Base-by-base conservation (phyloP, 2,329 filamentous ascomycete genomes). In the Capronia epimyces region DNA sequence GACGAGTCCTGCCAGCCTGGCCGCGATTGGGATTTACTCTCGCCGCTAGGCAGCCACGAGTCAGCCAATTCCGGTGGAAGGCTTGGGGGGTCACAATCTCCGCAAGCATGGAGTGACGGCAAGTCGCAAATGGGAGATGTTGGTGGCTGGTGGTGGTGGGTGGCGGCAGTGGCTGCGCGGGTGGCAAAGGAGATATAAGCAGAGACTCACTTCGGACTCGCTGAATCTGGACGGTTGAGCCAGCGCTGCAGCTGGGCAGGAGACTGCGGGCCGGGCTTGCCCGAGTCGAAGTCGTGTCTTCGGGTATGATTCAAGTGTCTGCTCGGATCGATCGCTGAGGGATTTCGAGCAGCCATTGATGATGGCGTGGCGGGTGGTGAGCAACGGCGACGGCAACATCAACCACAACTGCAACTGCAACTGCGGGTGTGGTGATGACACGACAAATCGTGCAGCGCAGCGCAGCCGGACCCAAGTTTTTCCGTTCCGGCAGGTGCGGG, bases 21-120 rank as follows among this genome's bases (percentile, higher is more conserved):
- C 39, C 24, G 42, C 20, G 36, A 27, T 15, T 47, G 45, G 15
- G 12, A 3, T 18, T 24, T 40, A 9, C 24, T 27, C 7, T 34
- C 24, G 27, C 34, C 15, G 18, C 34, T 18, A 39, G 45, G 32
- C 45, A 41, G 16, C 21, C 24, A 47, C 34, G 16, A 47, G 34
- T 47, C 34, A 47, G 45, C n/a, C n/a, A n/a, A n/a, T n/a, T 34
- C 21, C 27, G 32, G n/a, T 16, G 10, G 20, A 22, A 27, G 24
- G 27, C 27, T 21, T 21, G 4, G 16, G 18, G 44, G 22, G 6
- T 29, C 24, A 31, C 15, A 20, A 20, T 5, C 7, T 29, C 13
- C 27, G 27, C 8, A 7, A 13, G 13, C 27, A 13, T 13, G 6
- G 12, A 20, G 34, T 20, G 13, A 18, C 8, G 1, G 15, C 34